Evolutionary conservation across 805 yeast genomes (phyloP).

Genomic region (Nematodospora valgi): DNA sequence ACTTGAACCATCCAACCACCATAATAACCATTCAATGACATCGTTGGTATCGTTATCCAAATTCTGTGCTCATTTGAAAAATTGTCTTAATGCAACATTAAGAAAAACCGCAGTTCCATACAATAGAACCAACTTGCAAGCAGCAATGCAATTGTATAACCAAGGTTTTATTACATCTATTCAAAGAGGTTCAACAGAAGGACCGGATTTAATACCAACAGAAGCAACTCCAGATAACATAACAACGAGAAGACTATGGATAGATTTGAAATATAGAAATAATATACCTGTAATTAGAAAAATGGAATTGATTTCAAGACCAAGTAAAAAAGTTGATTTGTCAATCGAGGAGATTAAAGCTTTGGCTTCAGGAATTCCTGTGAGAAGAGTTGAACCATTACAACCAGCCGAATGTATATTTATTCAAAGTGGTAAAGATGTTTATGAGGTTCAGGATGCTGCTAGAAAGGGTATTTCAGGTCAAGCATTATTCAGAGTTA

Average conservation of each 20-base stretch:
- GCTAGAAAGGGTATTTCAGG: conserved; percentile 69
- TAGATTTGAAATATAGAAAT: conserved; percentile 84
- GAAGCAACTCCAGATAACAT: conserved; percentile 86
- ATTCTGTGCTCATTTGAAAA: conserved; percentile 84
- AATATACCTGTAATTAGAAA: conserved; percentile 71
- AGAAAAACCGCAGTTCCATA: conserved; percentile 80
- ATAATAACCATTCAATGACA: too few species aligned
- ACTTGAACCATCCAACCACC: too few species aligned
- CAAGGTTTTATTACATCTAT: conserved; percentile 86
- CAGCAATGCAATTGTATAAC: conserved; percentile 80
- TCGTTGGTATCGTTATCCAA: conserved; percentile 82
- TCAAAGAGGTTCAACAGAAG: conserved; percentile 77
- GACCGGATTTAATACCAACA: conserved; percentile 76
- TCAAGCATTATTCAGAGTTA: conserved; percentile 77
- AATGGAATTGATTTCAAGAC: conserved; percentile 75
- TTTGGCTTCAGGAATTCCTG: conserved; percentile 71
- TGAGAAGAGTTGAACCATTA: conserved; percentile 73
- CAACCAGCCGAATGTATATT: conserved; percentile 89
- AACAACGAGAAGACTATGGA: conserved; percentile 83
- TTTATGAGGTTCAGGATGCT: conserved; percentile 84
- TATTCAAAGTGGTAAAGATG: conserved; percentile 47
- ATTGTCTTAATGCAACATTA: conserved; percentile 72
- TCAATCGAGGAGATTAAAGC: conserved; percentile 61
- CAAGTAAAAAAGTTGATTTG: conserved; percentile 72
- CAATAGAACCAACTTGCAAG: conserved; percentile 75